These are phyloP conservation scores for Sphenostylis stenocarpa DNA, from an alignment of 306 rosid species.

Conservation along the genomic window DNA sequence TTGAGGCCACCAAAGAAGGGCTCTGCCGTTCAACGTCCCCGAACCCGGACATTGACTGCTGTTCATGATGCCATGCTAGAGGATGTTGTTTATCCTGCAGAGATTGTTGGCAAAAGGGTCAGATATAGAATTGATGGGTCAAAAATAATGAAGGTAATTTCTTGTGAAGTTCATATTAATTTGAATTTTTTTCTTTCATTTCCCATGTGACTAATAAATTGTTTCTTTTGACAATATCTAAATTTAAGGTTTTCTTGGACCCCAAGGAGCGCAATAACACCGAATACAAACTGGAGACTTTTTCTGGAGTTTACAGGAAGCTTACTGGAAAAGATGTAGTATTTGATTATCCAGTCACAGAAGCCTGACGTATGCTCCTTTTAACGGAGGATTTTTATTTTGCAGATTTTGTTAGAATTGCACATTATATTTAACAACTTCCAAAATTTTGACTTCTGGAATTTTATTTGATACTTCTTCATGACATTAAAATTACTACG, in stretches of 20 bases:
- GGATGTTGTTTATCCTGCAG: slow-evolving; percentile 74
- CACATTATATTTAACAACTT: background rate
- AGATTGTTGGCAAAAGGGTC: slow-evolving; percentile 70
- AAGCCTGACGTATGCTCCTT: slow-evolving; percentile 33
- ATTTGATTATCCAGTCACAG: slow-evolving; percentile 55
- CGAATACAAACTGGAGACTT: slow-evolving; percentile 60
- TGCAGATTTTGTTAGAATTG: background rate
- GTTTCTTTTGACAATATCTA: background rate
- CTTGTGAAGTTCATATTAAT: background rate
- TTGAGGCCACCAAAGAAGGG: slow-evolving; percentile 82
- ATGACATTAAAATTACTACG: background rate
- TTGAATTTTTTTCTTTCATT: background rate
- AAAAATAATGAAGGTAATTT: slow-evolving; percentile 61
- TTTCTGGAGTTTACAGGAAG: slow-evolving; percentile 64
- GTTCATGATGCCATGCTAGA: slow-evolving; percentile 75
- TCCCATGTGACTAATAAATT: background rate
- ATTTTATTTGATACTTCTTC: slow-evolving; percentile 8
- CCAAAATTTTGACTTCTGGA: slow-evolving; percentile 27
- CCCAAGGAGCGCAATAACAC: slow-evolving; percentile 72
- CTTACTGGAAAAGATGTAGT: slow-evolving; percentile 59
- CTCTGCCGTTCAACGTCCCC: slow-evolving; percentile 69
- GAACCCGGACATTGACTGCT: slow-evolving; percentile 69
- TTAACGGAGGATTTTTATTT: background rate
- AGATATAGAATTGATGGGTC: slow-evolving; percentile 72
- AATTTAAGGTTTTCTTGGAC: slow-evolving; percentile 53